phyloP scores from a whole-genome alignment of 1,139 yeast species.

The Yamadazyma triangularis region DNA sequence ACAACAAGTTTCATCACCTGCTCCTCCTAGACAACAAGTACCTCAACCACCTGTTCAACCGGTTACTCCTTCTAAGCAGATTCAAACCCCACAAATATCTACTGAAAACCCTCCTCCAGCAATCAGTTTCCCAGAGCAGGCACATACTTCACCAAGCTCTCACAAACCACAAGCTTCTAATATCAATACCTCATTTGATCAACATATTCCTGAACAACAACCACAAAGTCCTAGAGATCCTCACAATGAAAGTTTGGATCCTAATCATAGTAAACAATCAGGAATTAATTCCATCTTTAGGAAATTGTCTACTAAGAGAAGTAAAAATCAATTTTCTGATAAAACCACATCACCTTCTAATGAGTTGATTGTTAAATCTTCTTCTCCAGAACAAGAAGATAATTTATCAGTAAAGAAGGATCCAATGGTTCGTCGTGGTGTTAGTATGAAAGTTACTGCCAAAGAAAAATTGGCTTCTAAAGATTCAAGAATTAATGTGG shows the following conservation, averaged over 20 bases:
- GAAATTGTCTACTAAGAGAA: constrained; percentile 34
- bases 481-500: constrained; percentile 21
- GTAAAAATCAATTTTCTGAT: constrained; percentile 16
- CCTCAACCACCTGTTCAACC: neutral
- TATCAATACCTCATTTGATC: constrained; percentile 4
- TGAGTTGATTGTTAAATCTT: constrained; percentile 5
- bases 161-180: constrained; percentile 3
- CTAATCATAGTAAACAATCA: constrained; percentile 16
- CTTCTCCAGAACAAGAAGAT: constrained; percentile 11
- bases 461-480: constrained; percentile 39
- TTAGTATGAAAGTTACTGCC: constrained; percentile 59
- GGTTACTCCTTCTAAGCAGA: constrained; percentile 11
- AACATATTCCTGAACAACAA: constrained; percentile 29
- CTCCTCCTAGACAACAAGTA: constrained; percentile 7
- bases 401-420: constrained; percentile 23
- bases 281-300: constrained; percentile 37
- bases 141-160: constrained; percentile 49
- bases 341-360: constrained; percentile 8
- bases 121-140: constrained; percentile 60
- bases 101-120: constrained; percentile 17
- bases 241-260: constrained; percentile 25
- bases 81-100: constrained; percentile 11
- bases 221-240: constrained; percentile 19
- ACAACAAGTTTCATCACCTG: constrained; percentile 8
- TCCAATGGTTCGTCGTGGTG: constrained; percentile 58